Base-by-base conservation (phyloP, 1,139 yeast genomes). In the Pneumocystis sp. region DNA sequence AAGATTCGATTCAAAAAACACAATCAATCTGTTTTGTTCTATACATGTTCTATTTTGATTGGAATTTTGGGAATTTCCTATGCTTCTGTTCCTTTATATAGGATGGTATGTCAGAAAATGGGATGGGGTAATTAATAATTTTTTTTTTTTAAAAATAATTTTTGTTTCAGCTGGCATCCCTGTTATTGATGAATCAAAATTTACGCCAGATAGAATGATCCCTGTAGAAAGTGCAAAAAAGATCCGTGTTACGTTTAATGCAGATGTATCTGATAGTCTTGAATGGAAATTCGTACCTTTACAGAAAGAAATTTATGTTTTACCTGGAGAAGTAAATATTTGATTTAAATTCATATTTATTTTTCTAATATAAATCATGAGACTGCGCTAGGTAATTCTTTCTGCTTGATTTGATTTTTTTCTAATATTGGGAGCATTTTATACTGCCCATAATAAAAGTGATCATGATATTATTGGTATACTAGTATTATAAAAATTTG, bases 251-350 rank as follows among this genome's bases (percentile, higher is more conserved):
- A 83, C 87, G 25, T 95, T 95, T 73, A 89, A 96, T 10, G 89
- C 96, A 63, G 97, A 90, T 74, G 89, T 95, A 0, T 88, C 96
- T 0, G 89, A 93, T 19, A 82, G 89, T 61, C 80, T 95, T 70
- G 98, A 98, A 3, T 95, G 99, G 99, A 87, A 84, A 70, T 93
- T 95, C 76, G 84, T 86, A 29, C 98, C 99, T 10, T 93, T 89
- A 74, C 98, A 93, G 74, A 80, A 95, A 70, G 96, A 91, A 75
- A 98, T 95, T 5, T 84, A 85, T 71, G 89, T 95, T 29, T 85
- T 90, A 17, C 99, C 99, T 0, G 99, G 99, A 31, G 99, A 95
- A 75, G 57, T 50, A 50, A 50, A 50, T 50, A 25, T 21, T 21
- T 8, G 8, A 50, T 50, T 19, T 50, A 50, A 50, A 10, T 50